Evolutionary conservation across 441 rosid genomes (phyloP).

Genomic region (Gossypium davidsonii): DNA sequence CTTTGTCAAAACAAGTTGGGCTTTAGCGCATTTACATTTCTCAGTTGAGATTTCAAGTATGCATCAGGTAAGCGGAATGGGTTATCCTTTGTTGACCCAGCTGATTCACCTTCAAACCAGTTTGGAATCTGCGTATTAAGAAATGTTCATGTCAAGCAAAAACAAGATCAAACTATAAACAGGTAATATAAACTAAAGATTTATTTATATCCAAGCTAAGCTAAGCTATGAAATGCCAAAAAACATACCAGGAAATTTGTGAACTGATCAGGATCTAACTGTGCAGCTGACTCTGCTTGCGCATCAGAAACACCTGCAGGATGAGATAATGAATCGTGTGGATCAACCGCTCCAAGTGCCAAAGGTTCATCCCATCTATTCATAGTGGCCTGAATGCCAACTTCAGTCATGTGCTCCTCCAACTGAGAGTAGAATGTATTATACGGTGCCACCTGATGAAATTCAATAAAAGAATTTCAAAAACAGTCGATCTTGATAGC

Average conservation of each 20-base stretch:
- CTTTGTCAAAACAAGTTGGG: neutral
- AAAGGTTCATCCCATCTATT: conserved; percentile 92
- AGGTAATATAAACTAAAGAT: neutral
- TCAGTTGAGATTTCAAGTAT: conserved; percentile 68
- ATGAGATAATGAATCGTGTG: conserved; percentile 93
- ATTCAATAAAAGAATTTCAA: conserved; percentile 7
- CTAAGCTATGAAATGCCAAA: neutral
- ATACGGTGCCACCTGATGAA: conserved; percentile 86
- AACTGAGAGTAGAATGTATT: conserved; percentile 85
- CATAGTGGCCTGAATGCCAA: conserved; percentile 63
- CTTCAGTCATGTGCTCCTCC: conserved; percentile 89
- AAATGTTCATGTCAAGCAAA: conserved; percentile 1
- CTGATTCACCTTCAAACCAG: conserved; percentile 72
- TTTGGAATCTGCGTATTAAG: conserved; percentile 63
- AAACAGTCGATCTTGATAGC: neutral
- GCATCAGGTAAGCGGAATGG: conserved; percentile 79
- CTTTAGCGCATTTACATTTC: conserved; percentile 48
- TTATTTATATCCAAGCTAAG: neutral
- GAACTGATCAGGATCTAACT: conserved; percentile 84
- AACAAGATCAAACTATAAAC: neutral
- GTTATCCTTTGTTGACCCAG: conserved; percentile 71
- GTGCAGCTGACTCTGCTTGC: conserved; percentile 84
- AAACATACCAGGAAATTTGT: conserved; percentile 75
- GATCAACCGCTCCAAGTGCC: conserved; percentile 85
- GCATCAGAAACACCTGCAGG: conserved; percentile 96